Evolutionary conservation across 352 stramenopile genomes (phyloP).

Genomic region (Globisporangium viniferum): DNA sequence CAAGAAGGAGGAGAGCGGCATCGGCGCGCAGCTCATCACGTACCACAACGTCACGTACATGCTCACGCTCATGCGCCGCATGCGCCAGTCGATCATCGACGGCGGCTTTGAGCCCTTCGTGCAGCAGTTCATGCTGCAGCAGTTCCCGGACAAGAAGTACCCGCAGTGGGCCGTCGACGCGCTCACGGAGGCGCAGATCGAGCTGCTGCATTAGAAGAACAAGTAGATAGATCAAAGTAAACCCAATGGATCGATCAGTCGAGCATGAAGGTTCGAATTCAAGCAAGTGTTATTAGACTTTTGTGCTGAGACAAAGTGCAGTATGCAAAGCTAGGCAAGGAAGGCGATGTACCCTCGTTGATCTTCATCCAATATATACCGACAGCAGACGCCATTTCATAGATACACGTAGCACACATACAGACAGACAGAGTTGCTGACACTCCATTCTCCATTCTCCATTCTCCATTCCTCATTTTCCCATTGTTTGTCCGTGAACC

Average conservation of each 20-base stretch:
- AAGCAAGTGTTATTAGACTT: not conserved
- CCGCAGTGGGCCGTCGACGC: conserved; percentile 72
- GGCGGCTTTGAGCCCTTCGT: conserved; percentile 71
- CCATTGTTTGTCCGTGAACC: conserved; percentile 3
- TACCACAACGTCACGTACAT: conserved; percentile 87
- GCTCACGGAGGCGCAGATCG: conserved; percentile 57
- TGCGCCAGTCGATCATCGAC: conserved; percentile 77
- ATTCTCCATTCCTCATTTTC: not conserved
- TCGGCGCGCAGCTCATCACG: conserved; percentile 70
- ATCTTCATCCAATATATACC: not conserved
- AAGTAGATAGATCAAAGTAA: not conserved
- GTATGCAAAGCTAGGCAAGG: not conserved
- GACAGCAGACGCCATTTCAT: not conserved
- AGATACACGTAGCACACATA: conserved; percentile 5
- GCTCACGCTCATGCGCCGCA: conserved; percentile 66
- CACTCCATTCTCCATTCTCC: conserved; percentile 1
- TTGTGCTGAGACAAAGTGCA: not conserved
- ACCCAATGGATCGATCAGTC: not conserved
- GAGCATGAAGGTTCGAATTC: not conserved
- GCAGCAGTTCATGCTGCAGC: conserved; percentile 69
- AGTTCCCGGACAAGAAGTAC: conserved; percentile 55
- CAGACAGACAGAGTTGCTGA: not conserved
- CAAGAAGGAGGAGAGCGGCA: conserved; percentile 66
- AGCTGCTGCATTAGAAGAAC: conserved; percentile 22
- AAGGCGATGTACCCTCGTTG: not conserved